Percentiles rank a stretch among this genome's conserved stretches.
These are phyloP conservation scores for Fusarium sp. DNA, from an alignment of 2,329 filamentous ascomycete species.

Conservation along the genomic window DNA sequence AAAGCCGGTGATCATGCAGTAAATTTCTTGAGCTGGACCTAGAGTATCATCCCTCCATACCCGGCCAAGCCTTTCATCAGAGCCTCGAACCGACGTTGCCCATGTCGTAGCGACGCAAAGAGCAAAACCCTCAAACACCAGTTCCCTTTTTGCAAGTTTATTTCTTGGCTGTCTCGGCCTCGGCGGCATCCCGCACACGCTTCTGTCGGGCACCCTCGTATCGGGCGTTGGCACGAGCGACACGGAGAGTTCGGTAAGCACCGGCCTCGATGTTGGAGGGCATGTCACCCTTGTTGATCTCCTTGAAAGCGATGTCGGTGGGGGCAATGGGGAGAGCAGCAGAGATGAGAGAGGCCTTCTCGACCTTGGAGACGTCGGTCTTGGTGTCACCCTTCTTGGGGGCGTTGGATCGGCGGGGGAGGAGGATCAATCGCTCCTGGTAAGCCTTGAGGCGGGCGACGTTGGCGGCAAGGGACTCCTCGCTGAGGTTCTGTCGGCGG, in stretches of 20 bases:
- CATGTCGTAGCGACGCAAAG: slow-evolving; percentile 56
- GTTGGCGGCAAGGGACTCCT: slow-evolving; percentile 94
- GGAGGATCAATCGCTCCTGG: slow-evolving; percentile 95
- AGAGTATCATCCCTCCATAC: slow-evolving; percentile 56
- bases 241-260: slow-evolving; percentile 88
- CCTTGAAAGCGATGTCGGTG: slow-evolving; percentile 72
- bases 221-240: slow-evolving; percentile 85
- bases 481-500: slow-evolving; percentile 96
- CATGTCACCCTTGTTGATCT: slow-evolving; percentile 86
- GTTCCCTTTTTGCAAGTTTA: slow-evolving; percentile 65
- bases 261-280: slow-evolving; percentile 81
- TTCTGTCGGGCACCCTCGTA: slow-evolving; percentile 89
- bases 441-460: slow-evolving; percentile 98
- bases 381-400: slow-evolving; percentile 94
- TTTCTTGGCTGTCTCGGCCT: slow-evolving; percentile 88
- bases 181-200: slow-evolving; percentile 88
- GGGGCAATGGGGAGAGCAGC: slow-evolving; percentile 79
- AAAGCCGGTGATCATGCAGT: slow-evolving; percentile 57
- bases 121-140: slow-evolving; percentile 59
- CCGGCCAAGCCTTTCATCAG: slow-evolving; percentile 53
- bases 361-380: slow-evolving; percentile 79
- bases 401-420: slow-evolving; percentile 94
- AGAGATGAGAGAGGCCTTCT: slow-evolving; percentile 62
- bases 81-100: slow-evolving; percentile 56
- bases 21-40: slow-evolving; percentile 58